Percentiles rank a stretch among this genome's conserved stretches.
Conservation (phyloP, 1,139 yeast genomes). For the Taphrina communis region DNA sequence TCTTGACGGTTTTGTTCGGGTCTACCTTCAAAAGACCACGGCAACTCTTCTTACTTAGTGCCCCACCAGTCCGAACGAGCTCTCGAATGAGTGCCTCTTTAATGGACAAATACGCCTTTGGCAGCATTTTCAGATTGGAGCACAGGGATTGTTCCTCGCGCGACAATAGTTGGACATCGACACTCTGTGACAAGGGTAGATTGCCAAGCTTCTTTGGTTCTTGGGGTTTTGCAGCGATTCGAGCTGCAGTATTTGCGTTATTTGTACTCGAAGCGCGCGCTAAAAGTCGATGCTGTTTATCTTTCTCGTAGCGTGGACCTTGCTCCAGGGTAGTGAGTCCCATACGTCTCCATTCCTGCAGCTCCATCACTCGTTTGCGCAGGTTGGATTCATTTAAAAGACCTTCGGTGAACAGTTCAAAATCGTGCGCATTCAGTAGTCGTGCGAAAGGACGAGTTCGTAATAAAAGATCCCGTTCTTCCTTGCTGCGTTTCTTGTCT, state of each 20-base stretch:
- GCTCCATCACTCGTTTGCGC: constrained; percentile 79
- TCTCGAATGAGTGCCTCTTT: constrained; percentile 92
- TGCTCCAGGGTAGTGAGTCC: constrained; percentile 85
- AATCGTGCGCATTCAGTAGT: constrained; percentile 79
- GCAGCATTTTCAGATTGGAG: constrained; percentile 78
- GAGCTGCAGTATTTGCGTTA: constrained; percentile 1
- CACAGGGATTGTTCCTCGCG: constrained; percentile 87
- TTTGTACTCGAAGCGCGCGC: constrained; percentile 47
- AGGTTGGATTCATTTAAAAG: constrained; percentile 77
- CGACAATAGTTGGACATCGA: constrained; percentile 81
- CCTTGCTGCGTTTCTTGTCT: constrained; percentile 83
- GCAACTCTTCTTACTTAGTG: constrained; percentile 79
- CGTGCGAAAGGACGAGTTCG: constrained; percentile 81
- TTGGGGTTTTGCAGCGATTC: constrained; percentile 12
- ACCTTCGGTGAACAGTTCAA: constrained; percentile 72
- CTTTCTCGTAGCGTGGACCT: constrained; percentile 86
- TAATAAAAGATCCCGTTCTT: constrained; percentile 80
- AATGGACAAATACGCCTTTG: constrained; percentile 91
- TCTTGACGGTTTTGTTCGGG: constrained; percentile 80
- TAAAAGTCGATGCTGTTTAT: constrained; percentile 59
- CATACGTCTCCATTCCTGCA: constrained; percentile 90
- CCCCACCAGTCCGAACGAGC: constrained; percentile 81
- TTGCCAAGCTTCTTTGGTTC: constrained; percentile 25
- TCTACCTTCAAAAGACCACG: constrained; percentile 84
- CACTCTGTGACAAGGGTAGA: constrained; percentile 76